Evolutionary conservation across 2,329 filamentous ascomycete species (phyloP).

Genomic region (Neocatenulostroma microsporum): DNA sequence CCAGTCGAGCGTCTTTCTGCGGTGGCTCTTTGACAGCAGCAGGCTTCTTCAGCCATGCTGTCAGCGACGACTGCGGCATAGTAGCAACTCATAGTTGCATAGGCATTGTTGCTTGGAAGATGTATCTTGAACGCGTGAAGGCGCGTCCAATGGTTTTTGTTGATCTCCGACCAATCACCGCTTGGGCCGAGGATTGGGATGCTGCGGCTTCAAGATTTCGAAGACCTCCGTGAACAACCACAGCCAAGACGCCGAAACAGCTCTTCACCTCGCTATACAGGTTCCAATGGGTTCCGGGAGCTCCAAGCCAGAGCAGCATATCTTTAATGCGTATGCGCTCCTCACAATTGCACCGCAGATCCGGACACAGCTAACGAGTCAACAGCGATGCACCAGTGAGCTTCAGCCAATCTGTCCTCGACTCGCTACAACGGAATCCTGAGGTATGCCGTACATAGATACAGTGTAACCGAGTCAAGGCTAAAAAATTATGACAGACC

Average conservation of each 20-base stretch:
- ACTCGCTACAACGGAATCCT: slow-evolving; percentile 72
- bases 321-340: slow-evolving; percentile 53
- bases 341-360: slow-evolving; percentile 2
- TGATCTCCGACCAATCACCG: too few relatives aligned
- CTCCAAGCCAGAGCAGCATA: slow-evolving; percentile 56
- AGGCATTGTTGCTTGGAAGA: too few relatives aligned
- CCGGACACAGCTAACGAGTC: slow-evolving; percentile 9
- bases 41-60: slow-evolving; percentile 40
- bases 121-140: too few relatives aligned
- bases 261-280: too few relatives aligned
- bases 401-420: slow-evolving; percentile 74
- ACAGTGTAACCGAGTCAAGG: too few relatives aligned
- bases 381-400: slow-evolving; percentile 53
- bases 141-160: neutral
- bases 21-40: slow-evolving; percentile 23
- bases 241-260: too few relatives aligned
- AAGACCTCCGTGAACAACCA: too few relatives aligned
- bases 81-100: slow-evolving; percentile 4
- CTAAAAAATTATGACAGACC: slow-evolving; percentile 52
- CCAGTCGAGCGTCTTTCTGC: neutral
- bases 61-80: slow-evolving; percentile 42
- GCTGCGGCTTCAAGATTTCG: too few relatives aligned
- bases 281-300: slow-evolving; percentile 55
- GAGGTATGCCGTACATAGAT: slow-evolving; percentile 55
- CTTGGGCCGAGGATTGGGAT: too few relatives aligned